phyloP scores from a whole-genome alignment of 129 eudicot species.

The Centaurea solstitialis region DNA sequence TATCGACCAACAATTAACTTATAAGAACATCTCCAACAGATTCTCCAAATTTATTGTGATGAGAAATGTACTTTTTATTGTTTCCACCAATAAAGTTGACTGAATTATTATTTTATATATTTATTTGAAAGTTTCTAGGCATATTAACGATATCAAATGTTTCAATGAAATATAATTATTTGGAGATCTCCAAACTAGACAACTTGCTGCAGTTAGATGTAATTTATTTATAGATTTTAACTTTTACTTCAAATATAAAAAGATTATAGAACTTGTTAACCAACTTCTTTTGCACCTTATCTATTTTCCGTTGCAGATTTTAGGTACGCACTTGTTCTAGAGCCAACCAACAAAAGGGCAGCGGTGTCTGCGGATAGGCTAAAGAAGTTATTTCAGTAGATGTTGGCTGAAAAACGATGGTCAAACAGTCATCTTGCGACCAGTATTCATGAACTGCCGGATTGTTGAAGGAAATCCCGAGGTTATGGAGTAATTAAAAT shows the following conservation, averaged over 20 bases:
- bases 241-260: neutral
- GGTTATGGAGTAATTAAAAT: neutral
- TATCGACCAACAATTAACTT: neutral
- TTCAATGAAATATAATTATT: neutral
- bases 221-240: neutral
- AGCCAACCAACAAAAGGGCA: conserved; percentile 94
- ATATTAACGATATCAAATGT: neutral
- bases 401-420: conserved; percentile 2
- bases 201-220: neutral
- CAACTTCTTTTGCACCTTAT: neutral
- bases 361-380: conserved; percentile 63
- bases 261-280: neutral
- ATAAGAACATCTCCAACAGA: neutral
- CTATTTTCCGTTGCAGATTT: conserved; percentile 60
- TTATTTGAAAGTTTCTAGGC: neutral
- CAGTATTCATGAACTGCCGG: neutral
- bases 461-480: conserved; percentile 17
- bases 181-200: neutral
- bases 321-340: conserved; percentile 77
- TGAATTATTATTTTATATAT: too few species aligned
- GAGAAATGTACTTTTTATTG: too few species aligned
- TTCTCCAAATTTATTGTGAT: neutral
- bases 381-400: conserved; percentile 55
- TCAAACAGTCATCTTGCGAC: conserved; percentile 5
- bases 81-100: too few species aligned